Evolutionary conservation across 805 yeast genomes (phyloP).

Genomic region (Limtongia smithiae): DNA sequence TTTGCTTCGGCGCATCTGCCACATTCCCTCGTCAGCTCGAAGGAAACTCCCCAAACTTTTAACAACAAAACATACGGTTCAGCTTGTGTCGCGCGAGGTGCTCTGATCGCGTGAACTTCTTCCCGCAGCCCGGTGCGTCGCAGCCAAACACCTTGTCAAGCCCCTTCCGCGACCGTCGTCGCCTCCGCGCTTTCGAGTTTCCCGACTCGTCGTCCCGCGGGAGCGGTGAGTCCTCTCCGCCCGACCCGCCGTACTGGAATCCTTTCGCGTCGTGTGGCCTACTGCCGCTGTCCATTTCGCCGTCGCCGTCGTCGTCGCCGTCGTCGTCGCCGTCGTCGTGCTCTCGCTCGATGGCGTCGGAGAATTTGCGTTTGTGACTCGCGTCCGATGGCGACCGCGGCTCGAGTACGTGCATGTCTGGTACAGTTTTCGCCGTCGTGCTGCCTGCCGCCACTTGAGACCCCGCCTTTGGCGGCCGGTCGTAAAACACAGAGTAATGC

Average conservation of each 20-base stretch:
- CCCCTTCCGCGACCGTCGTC: conserved; percentile 32
- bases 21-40: background rate
- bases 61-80: conserved; percentile 27
- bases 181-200: background rate
- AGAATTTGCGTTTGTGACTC: no score
- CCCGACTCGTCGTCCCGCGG: background rate
- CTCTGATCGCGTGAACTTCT: conserved; percentile 32
- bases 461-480: no score
- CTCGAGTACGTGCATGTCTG: no score
- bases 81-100: conserved; percentile 32
- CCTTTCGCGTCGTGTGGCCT: no score
- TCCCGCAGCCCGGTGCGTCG: conserved; percentile 31
- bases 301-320: conserved; percentile 1
- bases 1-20: conserved; percentile 36
- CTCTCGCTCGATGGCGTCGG: background rate
- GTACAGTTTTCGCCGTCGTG: no score
- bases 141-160: conserved; percentile 33
- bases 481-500: no score
- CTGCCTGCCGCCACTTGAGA: no score
- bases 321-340: background rate
- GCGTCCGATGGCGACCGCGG: no score
- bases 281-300: no score
- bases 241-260: no score
- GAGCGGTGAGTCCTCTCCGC: no score
- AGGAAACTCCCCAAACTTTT: background rate